Evolutionary conservation across 306 rosid genomes (phyloP).

Genomic region (Glycine latifolia): DNA sequence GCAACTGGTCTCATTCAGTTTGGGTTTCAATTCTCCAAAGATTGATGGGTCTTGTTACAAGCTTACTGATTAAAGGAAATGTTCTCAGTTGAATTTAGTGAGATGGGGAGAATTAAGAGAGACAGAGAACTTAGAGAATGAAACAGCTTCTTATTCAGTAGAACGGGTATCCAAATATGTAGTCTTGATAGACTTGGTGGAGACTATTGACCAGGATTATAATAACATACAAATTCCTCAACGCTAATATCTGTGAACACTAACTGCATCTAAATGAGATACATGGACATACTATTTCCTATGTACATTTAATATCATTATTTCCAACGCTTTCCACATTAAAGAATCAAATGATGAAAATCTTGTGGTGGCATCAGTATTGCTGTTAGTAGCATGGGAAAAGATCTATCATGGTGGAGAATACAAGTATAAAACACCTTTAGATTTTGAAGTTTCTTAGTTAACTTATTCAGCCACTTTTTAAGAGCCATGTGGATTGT

Average conservation of each 20-base stretch:
- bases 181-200: not conserved
- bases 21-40: constrained; percentile 1
- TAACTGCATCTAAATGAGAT: not conserved
- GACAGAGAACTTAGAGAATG: not conserved
- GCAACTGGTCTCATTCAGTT: not conserved
- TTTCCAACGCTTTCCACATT: not conserved
- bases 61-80: constrained; percentile 5
- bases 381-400: constrained; percentile 12
- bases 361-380: constrained; percentile 9
- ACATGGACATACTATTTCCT: not conserved
- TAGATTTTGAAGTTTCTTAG: constrained; percentile 9
- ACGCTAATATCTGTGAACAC: not conserved
- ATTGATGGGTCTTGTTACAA: not conserved
- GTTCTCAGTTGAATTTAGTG: not conserved
- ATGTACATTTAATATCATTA: not conserved
- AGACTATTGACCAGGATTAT: not conserved
- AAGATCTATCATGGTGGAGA: constrained; percentile 7
- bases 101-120: not conserved
- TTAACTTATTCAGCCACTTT: constrained; percentile 18
- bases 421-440: not conserved
- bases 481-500: not conserved
- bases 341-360: constrained; percentile 6
- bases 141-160: not conserved
- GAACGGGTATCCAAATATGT: not conserved
- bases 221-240: not conserved